phyloP scores from a whole-genome alignment of 163 green algal genomes.

The Coccomyxa subellipsoidea region DNA sequence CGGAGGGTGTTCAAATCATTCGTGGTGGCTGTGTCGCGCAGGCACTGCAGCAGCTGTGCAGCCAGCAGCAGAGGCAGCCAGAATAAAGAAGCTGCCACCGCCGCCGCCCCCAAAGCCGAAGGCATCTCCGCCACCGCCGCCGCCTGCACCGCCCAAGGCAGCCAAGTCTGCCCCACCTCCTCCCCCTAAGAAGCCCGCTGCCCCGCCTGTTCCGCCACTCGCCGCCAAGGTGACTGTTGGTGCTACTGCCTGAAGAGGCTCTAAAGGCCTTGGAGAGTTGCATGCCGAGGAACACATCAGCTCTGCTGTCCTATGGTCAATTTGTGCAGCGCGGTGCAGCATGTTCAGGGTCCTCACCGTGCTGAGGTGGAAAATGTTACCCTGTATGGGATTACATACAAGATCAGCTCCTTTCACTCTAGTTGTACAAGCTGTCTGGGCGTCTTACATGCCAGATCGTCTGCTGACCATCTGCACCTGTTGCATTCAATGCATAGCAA shows the following conservation, averaged over 20 bases:
- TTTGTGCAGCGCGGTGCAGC: not conserved
- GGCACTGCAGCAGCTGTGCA: not conserved
- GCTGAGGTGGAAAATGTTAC: no score
- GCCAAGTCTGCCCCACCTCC: constrained; percentile 3
- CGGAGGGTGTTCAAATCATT: no score
- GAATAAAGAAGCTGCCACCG: not conserved
- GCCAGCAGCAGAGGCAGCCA: not conserved
- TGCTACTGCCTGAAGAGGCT: not conserved
- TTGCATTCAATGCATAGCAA: no score
- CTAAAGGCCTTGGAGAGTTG: not conserved
- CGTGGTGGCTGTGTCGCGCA: not conserved
- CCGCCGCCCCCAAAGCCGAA: not conserved
- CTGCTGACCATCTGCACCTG: no score
- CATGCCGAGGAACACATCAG: not conserved
- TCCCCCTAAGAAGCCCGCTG: not conserved
- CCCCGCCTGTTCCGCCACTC: constrained; percentile 14
- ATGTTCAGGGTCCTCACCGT: not conserved
- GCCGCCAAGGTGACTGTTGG: constrained; percentile 5
- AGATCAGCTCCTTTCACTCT: no score
- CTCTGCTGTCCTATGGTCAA: not conserved
- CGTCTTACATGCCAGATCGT: no score
- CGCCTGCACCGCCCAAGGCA: not conserved
- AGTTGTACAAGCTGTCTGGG: no score
- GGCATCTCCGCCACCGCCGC: not conserved
- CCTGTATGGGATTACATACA: no score